A percentile compares a stretch with the other conserved stretches of the same genome.
Evolutionary conservation across 208 protist species (phyloP).

Genomic region (Leishmania turanica): DNA sequence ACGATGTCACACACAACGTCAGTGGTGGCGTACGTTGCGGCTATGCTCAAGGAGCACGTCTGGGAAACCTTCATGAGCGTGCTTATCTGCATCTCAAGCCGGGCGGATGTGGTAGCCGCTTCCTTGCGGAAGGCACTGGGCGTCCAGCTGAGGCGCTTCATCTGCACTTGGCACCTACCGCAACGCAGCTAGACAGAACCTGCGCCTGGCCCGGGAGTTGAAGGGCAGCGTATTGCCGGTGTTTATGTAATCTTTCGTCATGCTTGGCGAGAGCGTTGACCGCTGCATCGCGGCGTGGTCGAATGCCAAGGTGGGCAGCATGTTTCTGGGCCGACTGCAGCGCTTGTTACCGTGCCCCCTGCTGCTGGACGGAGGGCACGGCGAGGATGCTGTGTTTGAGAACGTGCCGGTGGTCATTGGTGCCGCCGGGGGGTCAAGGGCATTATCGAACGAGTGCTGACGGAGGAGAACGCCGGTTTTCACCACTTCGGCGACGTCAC

Average conservation of each 20-base stretch:
- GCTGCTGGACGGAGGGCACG: slow-evolving; percentile 47
- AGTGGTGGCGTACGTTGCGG: slow-evolving; percentile 38
- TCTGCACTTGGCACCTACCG: slow-evolving; percentile 49
- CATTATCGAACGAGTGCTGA: slow-evolving; percentile 45
- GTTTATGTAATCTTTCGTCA: slow-evolving; percentile 50
- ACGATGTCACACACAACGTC: slow-evolving; percentile 46
- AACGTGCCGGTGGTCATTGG: slow-evolving; percentile 46
- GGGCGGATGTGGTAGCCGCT: slow-evolving; percentile 40
- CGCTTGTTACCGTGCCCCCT: slow-evolving; percentile 51
- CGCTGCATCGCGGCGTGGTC: slow-evolving; percentile 54
- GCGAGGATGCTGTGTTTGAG: slow-evolving; percentile 42
- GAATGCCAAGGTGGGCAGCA: slow-evolving; percentile 36
- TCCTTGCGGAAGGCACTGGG: slow-evolving; percentile 44
- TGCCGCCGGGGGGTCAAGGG: slow-evolving; percentile 35
- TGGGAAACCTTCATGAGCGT: slow-evolving; percentile 42
- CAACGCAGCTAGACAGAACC: slow-evolving; percentile 49
- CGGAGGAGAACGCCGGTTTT: slow-evolving; percentile 42
- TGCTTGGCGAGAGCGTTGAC: slow-evolving; percentile 59
- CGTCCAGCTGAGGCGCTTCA: slow-evolving; percentile 42
- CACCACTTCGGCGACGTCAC: slow-evolving; percentile 42
- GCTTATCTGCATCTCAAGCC: slow-evolving; percentile 51
- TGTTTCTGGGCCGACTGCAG: slow-evolving; percentile 41
- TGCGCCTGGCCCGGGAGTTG: slow-evolving; percentile 33
- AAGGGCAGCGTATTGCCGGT: slow-evolving; percentile 34
- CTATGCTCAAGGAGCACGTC: slow-evolving; percentile 30